Conservation (phyloP, 768 basidiomycete genomes). For the Cystofilobasidium bisporidii region DNA sequence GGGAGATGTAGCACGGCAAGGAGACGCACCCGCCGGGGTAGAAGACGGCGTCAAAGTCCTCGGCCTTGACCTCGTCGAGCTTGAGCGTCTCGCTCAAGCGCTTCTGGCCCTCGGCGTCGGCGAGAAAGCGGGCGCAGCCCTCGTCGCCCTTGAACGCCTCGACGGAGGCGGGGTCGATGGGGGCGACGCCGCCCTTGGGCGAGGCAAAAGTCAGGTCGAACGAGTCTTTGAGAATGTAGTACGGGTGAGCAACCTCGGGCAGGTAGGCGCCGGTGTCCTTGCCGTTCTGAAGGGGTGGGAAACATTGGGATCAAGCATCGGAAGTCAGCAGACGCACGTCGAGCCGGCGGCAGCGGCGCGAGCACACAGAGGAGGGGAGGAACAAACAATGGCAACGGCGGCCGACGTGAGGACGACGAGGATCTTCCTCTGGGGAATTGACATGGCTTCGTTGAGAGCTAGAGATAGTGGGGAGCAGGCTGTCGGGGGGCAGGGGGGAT, state of each 20-base stretch:
- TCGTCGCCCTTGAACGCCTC: conserved; percentile 58
- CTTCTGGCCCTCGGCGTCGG: conserved; percentile 72
- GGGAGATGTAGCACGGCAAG: not conserved
- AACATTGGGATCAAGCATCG: not conserved
- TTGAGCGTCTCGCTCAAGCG: conserved; percentile 85
- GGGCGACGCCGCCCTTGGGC: conserved; percentile 56
- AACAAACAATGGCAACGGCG: conserved; percentile 44
- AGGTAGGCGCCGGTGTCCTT: conserved; percentile 5
- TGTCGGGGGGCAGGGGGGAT: too few species aligned
- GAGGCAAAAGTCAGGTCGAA: conserved; percentile 51
- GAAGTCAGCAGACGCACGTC: too few species aligned
- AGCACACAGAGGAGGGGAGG: too few species aligned
- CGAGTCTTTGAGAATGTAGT: conserved; percentile 49
- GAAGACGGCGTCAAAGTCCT: conserved; percentile 64
- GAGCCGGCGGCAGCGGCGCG: too few species aligned
- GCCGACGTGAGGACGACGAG: conserved; percentile 70
- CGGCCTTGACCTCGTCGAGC: conserved; percentile 66
- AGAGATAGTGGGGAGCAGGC: too few species aligned
- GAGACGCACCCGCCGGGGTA: conserved; percentile 57
- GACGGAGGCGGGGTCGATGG: conserved; percentile 48
- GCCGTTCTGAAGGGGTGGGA: not conserved
- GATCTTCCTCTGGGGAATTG: conserved; percentile 35
- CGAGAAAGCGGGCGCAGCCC: conserved; percentile 54
- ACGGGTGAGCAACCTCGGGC: conserved; percentile 54
- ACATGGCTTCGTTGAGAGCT: too few species aligned